Evolutionary conservation across 495 filamentous ascomycete genomes (phyloP), one percentile per base, ranked within the genome.

Genomic region (Massariosphaeria phaeospora): DNA sequence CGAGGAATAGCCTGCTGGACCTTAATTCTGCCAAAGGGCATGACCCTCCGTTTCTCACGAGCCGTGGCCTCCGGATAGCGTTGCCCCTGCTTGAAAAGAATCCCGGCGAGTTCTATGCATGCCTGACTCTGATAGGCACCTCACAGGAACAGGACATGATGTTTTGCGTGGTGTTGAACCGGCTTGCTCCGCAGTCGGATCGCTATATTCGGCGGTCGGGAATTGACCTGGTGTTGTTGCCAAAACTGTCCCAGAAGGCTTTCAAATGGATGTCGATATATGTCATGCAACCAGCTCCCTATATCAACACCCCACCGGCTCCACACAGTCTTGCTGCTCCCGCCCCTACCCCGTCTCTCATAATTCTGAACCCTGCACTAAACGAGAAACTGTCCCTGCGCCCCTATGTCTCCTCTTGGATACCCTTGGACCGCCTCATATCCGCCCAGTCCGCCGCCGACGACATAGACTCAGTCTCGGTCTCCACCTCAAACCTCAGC

Each of bases 1-100:
- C 9, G 2, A 26, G 41, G 5, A 25, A 44, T 27, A 26, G 41
- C 23, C 29, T 25, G 8, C 17, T 25, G 26, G 10, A 21, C 4
- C 7, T 48, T 2, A 10, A 2, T 20, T 34, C 31, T 2, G 21
- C 47, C n/a, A 40, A 12, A 5, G 47, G 40, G 4, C 34, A 50
- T 17, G 47, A 50, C n/a, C 47, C 47, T 2, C 47, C 47, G 1
- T 31, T 17, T 15, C 8, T 50, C 10, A 50, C 47, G 13, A 50
- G 47, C 15, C 47, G 47, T 10, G 47, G 47, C 2, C 11, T 50
- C 1, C 31, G 47, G 23, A 50, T 50, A 5, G 24, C 47, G 3
- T 25, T 50, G 21, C 34, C 34, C 3, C 10, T 50, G 15, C 9
- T 48, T 13, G 44, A 48, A 35, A n/a, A 17, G 26, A 35, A 35